phyloP scores from a whole-genome alignment of 495 filamentous ascomycete species.

The Talaromyces stipitatus region DNA sequence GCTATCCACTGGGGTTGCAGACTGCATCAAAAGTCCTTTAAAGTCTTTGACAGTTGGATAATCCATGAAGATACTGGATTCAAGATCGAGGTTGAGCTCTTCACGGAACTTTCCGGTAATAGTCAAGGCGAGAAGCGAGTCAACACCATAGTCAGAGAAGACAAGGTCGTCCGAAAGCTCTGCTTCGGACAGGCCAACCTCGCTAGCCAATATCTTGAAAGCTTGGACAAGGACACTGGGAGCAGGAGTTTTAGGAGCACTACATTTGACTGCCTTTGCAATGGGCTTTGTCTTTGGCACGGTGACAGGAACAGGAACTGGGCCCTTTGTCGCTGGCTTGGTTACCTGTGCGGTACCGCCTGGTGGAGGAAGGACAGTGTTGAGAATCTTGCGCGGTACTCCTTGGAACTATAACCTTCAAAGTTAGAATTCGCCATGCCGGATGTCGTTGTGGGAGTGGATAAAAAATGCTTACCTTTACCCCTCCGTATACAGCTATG shows the following conservation, averaged over 20 bases:
- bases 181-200: constrained; percentile 29
- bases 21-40: constrained; percentile 19
- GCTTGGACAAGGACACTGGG: constrained; percentile 20
- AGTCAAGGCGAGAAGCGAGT: constrained; percentile 40
- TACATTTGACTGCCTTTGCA: constrained; percentile 24
- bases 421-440: background rate
- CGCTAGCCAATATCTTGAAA: constrained; percentile 34
- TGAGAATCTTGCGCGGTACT: constrained; percentile 58
- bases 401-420: constrained; percentile 51
- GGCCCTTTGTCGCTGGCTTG: constrained; percentile 16
- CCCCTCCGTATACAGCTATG: constrained; percentile 24
- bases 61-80: constrained; percentile 42
- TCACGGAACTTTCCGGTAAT: constrained; percentile 31
- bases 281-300: constrained; percentile 29
- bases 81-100: constrained; percentile 25
- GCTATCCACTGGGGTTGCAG: background rate
- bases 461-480: constrained; percentile 11
- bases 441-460: background rate
- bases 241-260: constrained; percentile 11
- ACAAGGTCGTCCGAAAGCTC: constrained; percentile 27
- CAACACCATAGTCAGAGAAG: constrained; percentile 41
- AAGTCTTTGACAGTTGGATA: constrained; percentile 43
- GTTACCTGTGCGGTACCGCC: constrained; percentile 29
- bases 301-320: constrained; percentile 24
- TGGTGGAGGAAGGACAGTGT: constrained; percentile 55